phyloP scores from a whole-genome alignment of 352 stramenopile genomes.

The Phytophthora tentaculata region DNA sequence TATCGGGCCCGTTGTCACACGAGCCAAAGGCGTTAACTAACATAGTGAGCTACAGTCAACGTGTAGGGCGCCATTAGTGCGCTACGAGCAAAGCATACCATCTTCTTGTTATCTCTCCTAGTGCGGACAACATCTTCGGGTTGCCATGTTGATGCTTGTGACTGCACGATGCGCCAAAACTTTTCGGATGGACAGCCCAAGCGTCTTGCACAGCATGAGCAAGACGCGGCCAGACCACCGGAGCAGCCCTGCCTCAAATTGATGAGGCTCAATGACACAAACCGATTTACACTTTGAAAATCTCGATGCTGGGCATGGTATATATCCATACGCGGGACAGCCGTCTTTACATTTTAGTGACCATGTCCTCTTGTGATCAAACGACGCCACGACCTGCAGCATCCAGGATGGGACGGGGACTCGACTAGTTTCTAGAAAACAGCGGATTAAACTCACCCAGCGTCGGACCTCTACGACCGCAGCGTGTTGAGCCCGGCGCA shows the following conservation, averaged over 20 bases:
- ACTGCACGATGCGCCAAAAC: constrained; percentile 19
- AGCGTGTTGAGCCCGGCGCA: constrained; percentile 36
- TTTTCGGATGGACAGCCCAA: constrained; percentile 28
- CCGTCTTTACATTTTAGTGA: constrained; percentile 13
- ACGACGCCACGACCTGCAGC: constrained; percentile 23
- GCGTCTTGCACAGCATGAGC: constrained; percentile 13
- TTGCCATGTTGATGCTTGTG: constrained; percentile 20
- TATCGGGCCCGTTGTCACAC: constrained; percentile 20
- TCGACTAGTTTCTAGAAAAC: constrained; percentile 35
- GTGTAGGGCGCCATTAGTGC: constrained; percentile 10
- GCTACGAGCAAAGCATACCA: constrained; percentile 27
- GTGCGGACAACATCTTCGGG: constrained; percentile 7
- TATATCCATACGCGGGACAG: too few species aligned
- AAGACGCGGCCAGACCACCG: constrained; percentile 23
- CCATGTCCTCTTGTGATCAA: constrained; percentile 7
- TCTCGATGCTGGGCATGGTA: constrained; percentile 16
- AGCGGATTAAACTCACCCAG: constrained; percentile 11
- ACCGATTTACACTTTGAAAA: too few species aligned
- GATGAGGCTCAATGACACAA: too few species aligned
- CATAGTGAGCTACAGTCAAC: constrained; percentile 4
- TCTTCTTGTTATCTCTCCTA: constrained; percentile 34
- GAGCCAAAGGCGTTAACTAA: constrained; percentile 18
- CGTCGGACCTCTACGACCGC: constrained; percentile 31
- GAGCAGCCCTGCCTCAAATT: constrained; percentile 22
- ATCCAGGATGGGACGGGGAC: constrained; percentile 17